Conservation (phyloP, 257 asterid genomes). For the Nicotiana sylvestris region DNA sequence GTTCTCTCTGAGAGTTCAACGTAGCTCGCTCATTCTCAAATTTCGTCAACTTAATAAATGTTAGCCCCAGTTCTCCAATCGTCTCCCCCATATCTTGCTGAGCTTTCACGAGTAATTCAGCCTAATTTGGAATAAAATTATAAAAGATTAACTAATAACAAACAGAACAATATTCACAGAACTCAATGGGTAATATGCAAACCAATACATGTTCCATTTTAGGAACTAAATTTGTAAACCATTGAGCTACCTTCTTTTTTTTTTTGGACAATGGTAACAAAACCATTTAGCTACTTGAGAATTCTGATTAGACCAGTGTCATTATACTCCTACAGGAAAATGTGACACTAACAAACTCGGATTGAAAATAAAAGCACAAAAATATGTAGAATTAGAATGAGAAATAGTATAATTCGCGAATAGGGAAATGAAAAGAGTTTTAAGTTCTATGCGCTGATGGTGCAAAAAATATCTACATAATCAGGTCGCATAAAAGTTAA, state of each 20-base stretch:
- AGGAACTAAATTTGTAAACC: neutral
- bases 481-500: too few relatives aligned
- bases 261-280: too few relatives aligned
- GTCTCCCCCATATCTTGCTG: conserved; percentile 89
- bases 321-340: neutral
- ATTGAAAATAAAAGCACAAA: neutral
- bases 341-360: neutral
- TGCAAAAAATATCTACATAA: neutral
- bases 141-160: neutral
- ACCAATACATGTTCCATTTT: neutral
- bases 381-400: neutral
- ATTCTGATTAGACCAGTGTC: neutral
- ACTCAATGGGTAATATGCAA: neutral
- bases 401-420: neutral
- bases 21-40: conserved; percentile 78
- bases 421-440: neutral
- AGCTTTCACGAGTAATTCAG: conserved; percentile 81
- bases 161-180: neutral
- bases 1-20: conserved; percentile 54
- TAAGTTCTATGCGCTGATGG: too few relatives aligned
- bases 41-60: conserved; percentile 76
- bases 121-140: conserved; percentile 39
- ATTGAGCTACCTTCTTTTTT: neutral
- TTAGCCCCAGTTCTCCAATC: conserved; percentile 86
- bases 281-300: neutral